These are phyloP conservation scores for Piromyces finnis DNA, from an alignment of 192 early-diverging fungal species.

Conservation along the genomic window DNA sequence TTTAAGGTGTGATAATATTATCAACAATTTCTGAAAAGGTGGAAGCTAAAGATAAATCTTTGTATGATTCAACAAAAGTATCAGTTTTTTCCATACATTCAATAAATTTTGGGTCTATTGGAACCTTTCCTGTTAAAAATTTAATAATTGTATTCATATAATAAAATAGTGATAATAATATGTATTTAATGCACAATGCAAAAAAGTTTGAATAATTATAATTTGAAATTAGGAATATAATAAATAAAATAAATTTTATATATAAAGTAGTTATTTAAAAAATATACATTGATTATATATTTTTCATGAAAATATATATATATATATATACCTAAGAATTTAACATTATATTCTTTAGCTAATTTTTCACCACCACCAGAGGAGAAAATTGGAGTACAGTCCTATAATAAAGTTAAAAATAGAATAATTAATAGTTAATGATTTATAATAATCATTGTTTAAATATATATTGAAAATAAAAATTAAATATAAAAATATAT, in stretches of 20 bases:
- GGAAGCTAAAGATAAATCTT: background rate
- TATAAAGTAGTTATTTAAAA: too few relatives aligned
- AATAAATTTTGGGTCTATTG: background rate
- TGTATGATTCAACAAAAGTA: background rate
- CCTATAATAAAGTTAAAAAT: slow-evolving; percentile 17
- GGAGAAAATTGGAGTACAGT: slow-evolving; percentile 82
- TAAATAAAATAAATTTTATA: too few relatives aligned
- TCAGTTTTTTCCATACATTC: background rate
- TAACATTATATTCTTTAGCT: slow-evolving; percentile 64
- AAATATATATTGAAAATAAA: too few relatives aligned
- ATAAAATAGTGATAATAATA: too few relatives aligned
- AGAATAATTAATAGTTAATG: background rate
- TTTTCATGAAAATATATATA: too few relatives aligned
- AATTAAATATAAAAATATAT: too few relatives aligned
- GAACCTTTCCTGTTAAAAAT: background rate
- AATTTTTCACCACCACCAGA: slow-evolving; percentile 82
- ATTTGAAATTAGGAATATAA: too few relatives aligned
- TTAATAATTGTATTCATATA: too few relatives aligned
- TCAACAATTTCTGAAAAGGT: background rate
- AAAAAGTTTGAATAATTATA: too few relatives aligned
- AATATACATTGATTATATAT: too few relatives aligned
- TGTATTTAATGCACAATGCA: too few relatives aligned
- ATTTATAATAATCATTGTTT: too few relatives aligned
- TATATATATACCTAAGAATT: slow-evolving; percentile 49
- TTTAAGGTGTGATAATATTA: background rate